Evolutionary conservation across 2,329 filamentous ascomycete species (phyloP).

Genomic region (Aspergillus sp.): DNA sequence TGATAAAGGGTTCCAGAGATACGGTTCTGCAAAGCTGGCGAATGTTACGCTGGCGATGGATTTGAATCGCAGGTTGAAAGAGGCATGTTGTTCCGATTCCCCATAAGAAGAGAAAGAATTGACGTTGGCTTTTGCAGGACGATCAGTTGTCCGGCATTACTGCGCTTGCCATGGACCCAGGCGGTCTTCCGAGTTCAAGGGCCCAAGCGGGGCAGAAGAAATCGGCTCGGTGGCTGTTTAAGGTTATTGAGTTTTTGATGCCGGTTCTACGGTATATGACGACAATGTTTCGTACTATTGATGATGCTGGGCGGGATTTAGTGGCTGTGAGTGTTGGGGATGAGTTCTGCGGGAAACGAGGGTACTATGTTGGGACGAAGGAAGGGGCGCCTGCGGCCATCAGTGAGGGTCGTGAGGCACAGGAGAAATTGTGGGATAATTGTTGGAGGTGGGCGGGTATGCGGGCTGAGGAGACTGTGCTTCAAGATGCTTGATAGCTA

Average conservation of each 20-base stretch:
- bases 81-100: constrained; percentile 18
- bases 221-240: constrained; percentile 13
- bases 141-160: constrained; percentile 30
- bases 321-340: constrained; percentile 19
- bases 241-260: constrained; percentile 18
- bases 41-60: constrained; percentile 46
- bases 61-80: constrained; percentile 38
- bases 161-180: constrained; percentile 38
- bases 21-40: constrained; percentile 48
- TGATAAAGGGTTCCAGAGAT: constrained; percentile 48
- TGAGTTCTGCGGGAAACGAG: constrained; percentile 15
- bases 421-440: constrained; percentile 19
- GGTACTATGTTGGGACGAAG: constrained; percentile 21
- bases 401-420: constrained; percentile 8
- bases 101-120: background rate
- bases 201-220: constrained; percentile 21
- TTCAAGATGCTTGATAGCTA: background rate
- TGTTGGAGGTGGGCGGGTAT: constrained; percentile 25
- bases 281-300: constrained; percentile 16
- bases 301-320: constrained; percentile 24
- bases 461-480: constrained; percentile 12
- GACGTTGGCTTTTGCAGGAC: constrained; percentile 20
- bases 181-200: constrained; percentile 25
- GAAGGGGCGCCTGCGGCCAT: background rate
- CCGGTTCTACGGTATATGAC: constrained; percentile 22